Conservation (phyloP, 2,329 filamentous ascomycete species). For the Endothia cerciana region DNA sequence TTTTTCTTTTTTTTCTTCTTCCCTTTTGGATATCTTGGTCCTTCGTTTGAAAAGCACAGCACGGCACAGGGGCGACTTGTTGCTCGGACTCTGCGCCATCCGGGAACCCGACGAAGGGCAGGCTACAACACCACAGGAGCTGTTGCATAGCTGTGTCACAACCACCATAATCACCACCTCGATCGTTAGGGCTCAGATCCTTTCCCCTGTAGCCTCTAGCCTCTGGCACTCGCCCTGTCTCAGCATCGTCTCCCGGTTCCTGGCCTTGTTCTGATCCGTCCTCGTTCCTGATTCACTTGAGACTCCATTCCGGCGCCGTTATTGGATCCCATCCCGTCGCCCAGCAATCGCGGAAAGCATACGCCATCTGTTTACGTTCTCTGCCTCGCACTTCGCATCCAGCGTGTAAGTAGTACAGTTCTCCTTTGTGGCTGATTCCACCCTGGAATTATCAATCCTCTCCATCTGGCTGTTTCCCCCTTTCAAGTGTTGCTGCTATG, state of each 20-base stretch:
- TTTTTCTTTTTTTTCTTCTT: too few relatives aligned
- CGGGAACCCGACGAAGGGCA: slow-evolving; percentile 1
- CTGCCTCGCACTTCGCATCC: not conserved
- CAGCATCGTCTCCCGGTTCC: slow-evolving; percentile 12
- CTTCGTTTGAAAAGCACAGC: slow-evolving; percentile 19
- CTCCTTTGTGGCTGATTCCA: not conserved
- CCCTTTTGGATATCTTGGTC: slow-evolving; percentile 10
- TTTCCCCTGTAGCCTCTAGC: slow-evolving; percentile 1
- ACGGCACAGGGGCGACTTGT: not conserved
- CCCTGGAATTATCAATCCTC: not conserved
- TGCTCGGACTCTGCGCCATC: slow-evolving; percentile 17
- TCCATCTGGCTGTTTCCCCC: not conserved
- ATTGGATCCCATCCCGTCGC: slow-evolving; percentile 12
- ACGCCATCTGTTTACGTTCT: slow-evolving; percentile 15
- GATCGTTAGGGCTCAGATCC: slow-evolving; percentile 15
- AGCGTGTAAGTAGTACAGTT: not conserved
- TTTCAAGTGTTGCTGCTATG: not conserved
- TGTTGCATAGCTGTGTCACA: slow-evolving; percentile 24
- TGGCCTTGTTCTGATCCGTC: slow-evolving; percentile 4
- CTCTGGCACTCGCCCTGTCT: slow-evolving; percentile 16
- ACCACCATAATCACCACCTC: slow-evolving; percentile 11
- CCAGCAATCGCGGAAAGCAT: slow-evolving; percentile 3
- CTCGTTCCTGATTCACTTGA: slow-evolving; percentile 6
- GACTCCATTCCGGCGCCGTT: slow-evolving; percentile 3
- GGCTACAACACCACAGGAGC: slow-evolving; percentile 3